A percentile compares a stretch with the other conserved stretches of the same genome.
These are phyloP conservation scores for Penicillium palitans DNA, from an alignment of 2,329 filamentous ascomycete species.

Conservation along the genomic window DNA sequence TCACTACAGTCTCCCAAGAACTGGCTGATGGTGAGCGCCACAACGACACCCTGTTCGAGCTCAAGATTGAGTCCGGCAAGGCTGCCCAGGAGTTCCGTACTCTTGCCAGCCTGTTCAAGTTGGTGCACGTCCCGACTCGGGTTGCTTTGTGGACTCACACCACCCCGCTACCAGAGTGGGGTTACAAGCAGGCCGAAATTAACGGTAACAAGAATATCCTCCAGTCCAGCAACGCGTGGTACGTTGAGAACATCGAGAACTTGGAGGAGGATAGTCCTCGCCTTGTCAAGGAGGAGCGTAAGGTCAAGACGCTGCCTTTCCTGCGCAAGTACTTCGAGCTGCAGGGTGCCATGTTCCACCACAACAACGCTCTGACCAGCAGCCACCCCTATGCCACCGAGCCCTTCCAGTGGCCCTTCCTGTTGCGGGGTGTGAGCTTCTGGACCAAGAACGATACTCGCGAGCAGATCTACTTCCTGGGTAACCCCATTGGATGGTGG, in stretches of 20 bases:
- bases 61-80: conserved; percentile 86
- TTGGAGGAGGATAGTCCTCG: conserved; percentile 71
- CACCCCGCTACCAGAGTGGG: conserved; percentile 95
- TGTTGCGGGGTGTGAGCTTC: conserved; percentile 96
- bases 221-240: conserved; percentile 91
- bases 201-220: conserved; percentile 97
- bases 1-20: conserved; percentile 75
- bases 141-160: conserved; percentile 99
- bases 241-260: conserved; percentile 85
- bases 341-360: conserved; percentile 97
- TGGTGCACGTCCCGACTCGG: conserved; percentile 90
- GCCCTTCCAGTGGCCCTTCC: conserved; percentile 96
- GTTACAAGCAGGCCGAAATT: conserved; percentile 95
- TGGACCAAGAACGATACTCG: conserved; percentile 96
- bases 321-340: conserved; percentile 93
- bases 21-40: conserved; percentile 71
- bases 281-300: conserved; percentile 70
- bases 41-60: conserved; percentile 91
- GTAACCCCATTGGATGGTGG: conserved; percentile 98
- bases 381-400: conserved; percentile 94
- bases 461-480: conserved; percentile 97
- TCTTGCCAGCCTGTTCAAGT: conserved; percentile 89
- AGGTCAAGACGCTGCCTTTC: conserved; percentile 84
- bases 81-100: conserved; percentile 80
- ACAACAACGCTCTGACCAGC: conserved; percentile 97